Evolutionary conservation across 176 grass and related monocot species (phyloP), one percentile per base, ranked within the genome.

Genomic region (Cenchrus fungigraminus): DNA sequence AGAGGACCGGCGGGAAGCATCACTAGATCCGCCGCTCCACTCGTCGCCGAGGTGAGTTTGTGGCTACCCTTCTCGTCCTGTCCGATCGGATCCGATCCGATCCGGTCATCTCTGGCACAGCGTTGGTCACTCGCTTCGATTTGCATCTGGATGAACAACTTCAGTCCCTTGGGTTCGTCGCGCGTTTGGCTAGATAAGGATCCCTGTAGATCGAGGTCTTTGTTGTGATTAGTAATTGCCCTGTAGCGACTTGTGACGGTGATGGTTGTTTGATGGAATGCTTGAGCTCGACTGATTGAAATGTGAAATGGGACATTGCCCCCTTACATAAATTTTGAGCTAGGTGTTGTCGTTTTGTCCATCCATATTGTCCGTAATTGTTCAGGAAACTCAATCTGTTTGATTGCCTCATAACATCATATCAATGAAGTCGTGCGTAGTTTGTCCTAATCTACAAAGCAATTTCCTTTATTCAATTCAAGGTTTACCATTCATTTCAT

Each of bases 1-100:
- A 92, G 85, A 79, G 84, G 86, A 72, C 82, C 79, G 92, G 84
- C 44, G 90, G 75, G 15, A 88, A 83, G 37, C 93, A 93, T 85
- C 93, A 93, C 87, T 93, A 87, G 65, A 85, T 65, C 87, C 31
- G 22, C 47, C 12, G 3, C 55, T 64, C 50, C 46, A 19, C 6
- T 43, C 79, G 66, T 53, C 7, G 75, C 13, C 42, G 70, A 78
- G 81, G 82, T 76, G 29, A 54, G 8, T 65, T 15, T 7, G 42
- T 11, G 11, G 75, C 16, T 51, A 6, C 17, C 37, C 17, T 10
- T 29, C 19, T 42, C 51, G 15, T 2, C 17, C 15, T 44, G 16
- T 14, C 28, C 11, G 15, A 5, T 79, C 6, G 10, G 19, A 62
- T 68, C 75, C 60, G 43, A 25, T 25, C 25, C 25, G 25, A 61